These are phyloP conservation scores for Rhodotorula sp. DNA, from an alignment of 1,284 basidiomycete genomes.

Conservation along the genomic window DNA sequence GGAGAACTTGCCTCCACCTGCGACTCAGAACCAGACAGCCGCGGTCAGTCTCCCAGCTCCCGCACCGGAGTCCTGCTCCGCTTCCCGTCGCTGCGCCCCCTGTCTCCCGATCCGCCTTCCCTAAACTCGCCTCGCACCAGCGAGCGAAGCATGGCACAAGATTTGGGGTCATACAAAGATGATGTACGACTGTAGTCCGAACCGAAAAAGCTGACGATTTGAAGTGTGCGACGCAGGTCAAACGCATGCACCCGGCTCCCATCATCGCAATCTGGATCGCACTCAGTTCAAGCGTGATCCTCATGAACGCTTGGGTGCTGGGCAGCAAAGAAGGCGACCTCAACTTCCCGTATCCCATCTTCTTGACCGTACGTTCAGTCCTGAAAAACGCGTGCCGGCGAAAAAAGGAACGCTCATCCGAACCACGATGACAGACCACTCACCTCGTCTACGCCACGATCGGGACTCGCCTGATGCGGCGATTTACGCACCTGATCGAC, in stretches of 20 bases:
- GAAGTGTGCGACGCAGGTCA: slow-evolving; percentile 6
- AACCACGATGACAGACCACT: slow-evolving; percentile 36
- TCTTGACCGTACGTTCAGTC: slow-evolving; percentile 45
- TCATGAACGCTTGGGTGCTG: slow-evolving; percentile 42
- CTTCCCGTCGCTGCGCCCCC: background rate
- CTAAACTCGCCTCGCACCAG: too few relatives aligned
- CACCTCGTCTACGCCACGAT: slow-evolving; percentile 52
- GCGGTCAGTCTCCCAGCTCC: slow-evolving; percentile 19
- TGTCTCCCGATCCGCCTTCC: background rate
- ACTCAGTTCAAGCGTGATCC: slow-evolving; percentile 38
- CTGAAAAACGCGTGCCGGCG: rapidly evolving
- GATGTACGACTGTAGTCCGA: too few relatives aligned
- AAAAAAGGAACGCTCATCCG: background rate
- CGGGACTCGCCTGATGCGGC: slow-evolving; percentile 50
- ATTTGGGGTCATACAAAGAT: too few relatives aligned
- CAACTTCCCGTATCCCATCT: slow-evolving; percentile 47
- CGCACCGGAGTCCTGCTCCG: background rate
- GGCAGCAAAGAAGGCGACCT: slow-evolving; percentile 6
- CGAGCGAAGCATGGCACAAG: too few relatives aligned
- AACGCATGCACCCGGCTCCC: slow-evolving; percentile 30
- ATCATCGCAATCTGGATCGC: slow-evolving; percentile 44
- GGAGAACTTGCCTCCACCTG: slow-evolving; percentile 21
- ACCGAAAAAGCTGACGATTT: too few relatives aligned
- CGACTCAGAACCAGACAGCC: background rate
- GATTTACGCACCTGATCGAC: slow-evolving; percentile 51